Evolutionary conservation across 2,329 filamentous ascomycete species (phyloP), one percentile per base, ranked within the genome.

Genomic region (Colletotrichum cordylinicola): DNA sequence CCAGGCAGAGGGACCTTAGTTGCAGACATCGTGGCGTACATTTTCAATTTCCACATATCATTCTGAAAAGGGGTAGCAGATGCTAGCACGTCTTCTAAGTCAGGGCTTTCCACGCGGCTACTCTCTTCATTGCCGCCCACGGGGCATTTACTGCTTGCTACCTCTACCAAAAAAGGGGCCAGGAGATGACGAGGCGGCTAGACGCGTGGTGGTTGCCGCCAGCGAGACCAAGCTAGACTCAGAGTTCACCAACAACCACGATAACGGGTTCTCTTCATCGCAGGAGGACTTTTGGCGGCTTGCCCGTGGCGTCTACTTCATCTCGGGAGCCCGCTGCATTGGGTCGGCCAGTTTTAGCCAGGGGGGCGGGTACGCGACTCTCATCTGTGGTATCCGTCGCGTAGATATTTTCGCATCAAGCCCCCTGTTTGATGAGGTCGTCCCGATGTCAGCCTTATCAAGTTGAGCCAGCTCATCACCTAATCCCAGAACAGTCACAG

Each of bases 261-360:
- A 48, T 13, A 6, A 56, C 29, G 27, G 55, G 24, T 39, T 29
- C 16, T 48, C 8, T 37, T 13, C 33, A 72, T 72, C 56, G 56
- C 62, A 56, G 62, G 21, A 75, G 33, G 10, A 8, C 13, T 21
- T 29, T 24, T 33, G 21, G 70, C 73, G 73, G n/a, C 70, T 75
- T 70, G 43, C 62, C 27, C 16, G 73, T 75, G 73, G 73, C 73
- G 73, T 72, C 27, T 6, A 55, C 43, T 48, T 24, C 55, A 67
- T 75, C 48, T 48, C 69, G 33, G 33, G n/a, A 33, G 61, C 21
- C 69, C 73, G n/a, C 39, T 62, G 55, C 7, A 62, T 48, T 67
- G 64, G 62, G 69, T 72, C 56, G 13, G 61, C 56, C 35, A 35
- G 37, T 21, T 6, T 29, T 2, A 2, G 13, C 52, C 52, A 29